Conservation (phyloP, 2,329 filamentous ascomycete genomes). For the Aspergillus sojae region DNA sequence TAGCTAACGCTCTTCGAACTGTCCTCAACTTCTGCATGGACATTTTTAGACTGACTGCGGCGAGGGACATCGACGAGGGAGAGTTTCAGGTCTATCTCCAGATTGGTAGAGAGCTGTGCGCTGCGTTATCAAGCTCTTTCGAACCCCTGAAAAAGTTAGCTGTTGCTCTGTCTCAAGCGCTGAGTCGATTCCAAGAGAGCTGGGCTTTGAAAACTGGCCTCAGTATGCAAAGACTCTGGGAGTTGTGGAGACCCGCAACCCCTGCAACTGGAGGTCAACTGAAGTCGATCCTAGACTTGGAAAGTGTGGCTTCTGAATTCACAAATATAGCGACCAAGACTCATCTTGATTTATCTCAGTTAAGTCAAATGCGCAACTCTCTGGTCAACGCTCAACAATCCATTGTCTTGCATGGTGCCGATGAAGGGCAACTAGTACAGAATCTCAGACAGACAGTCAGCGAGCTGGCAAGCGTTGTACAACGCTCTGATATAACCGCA, state of each 20-base stretch:
- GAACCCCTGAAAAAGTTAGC: constrained; percentile 31
- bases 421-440: constrained; percentile 39
- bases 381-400: constrained; percentile 42
- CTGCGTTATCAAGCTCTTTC: constrained; percentile 34
- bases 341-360: constrained; percentile 37
- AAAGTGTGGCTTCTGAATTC: constrained; percentile 40
- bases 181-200: constrained; percentile 65
- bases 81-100: constrained; percentile 58
- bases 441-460: constrained; percentile 42
- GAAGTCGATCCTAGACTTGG: constrained; percentile 38
- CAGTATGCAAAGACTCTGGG: constrained; percentile 81
- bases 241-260: constrained; percentile 65
- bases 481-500: constrained; percentile 30
- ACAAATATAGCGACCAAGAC: constrained; percentile 41
- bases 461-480: constrained; percentile 36
- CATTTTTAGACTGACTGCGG: constrained; percentile 47
- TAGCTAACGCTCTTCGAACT: constrained; percentile 30
- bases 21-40: constrained; percentile 53
- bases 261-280: constrained; percentile 42
- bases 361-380: constrained; percentile 40
- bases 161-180: constrained; percentile 30
- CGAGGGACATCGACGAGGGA: constrained; percentile 52
- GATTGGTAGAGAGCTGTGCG: constrained; percentile 38
- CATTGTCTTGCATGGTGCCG: constrained; percentile 39
- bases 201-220: constrained; percentile 76